Evolutionary conservation across 140 eudicot genomes (phyloP), one percentile per base, ranked within the genome.

Genomic region (Ambrosia hybrid): DNA sequence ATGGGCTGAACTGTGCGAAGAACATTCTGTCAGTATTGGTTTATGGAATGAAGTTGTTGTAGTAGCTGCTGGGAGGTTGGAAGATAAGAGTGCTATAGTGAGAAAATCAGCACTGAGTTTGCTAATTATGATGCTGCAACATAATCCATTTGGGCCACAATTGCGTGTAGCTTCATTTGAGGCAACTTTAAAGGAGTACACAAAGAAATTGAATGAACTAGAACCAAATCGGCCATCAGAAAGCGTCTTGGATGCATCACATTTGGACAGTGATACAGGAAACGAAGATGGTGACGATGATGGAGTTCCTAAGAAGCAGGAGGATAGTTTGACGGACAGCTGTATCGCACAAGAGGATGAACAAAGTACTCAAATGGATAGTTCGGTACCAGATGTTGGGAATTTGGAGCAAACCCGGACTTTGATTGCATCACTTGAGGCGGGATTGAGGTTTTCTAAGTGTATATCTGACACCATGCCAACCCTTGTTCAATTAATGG

Each of bases 111-210:
- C 99, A 45, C 78, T 94, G 55, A 90, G 79, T 84, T 68, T 94
- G 61, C 87, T 94, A 33, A 94, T 94, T 57, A 85, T 86, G 85
- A 94, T 94, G 99, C 73, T 94, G 82, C 99, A 94, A 79, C 99
- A 94, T 79, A 94, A 94, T 61, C 99, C 99, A n/a, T 94, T 94
- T 80, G 99, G 99, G 36, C 99, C 99, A 60, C 99, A 90, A 80
- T 90, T 94, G 51, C 87, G 92, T 36, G 68, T 76, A 78, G 75
- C 88, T 74, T 90, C 99, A 75, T 94, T 94, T 86, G 96, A 88
- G 75, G 97, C 92, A 59, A 90, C 99, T 3, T 57, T 94, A 41
- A 94, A 88, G 55, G 85, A 90, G 78, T 94, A 94, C 86, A 90
- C 80, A 72, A 94, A 90, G 88, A 94, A 91, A 83, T 88, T 94